Evolutionary conservation across 495 filamentous ascomycete genomes (phyloP), one percentile per base, ranked within the genome.

Genomic region (Neurospora sp.): DNA sequence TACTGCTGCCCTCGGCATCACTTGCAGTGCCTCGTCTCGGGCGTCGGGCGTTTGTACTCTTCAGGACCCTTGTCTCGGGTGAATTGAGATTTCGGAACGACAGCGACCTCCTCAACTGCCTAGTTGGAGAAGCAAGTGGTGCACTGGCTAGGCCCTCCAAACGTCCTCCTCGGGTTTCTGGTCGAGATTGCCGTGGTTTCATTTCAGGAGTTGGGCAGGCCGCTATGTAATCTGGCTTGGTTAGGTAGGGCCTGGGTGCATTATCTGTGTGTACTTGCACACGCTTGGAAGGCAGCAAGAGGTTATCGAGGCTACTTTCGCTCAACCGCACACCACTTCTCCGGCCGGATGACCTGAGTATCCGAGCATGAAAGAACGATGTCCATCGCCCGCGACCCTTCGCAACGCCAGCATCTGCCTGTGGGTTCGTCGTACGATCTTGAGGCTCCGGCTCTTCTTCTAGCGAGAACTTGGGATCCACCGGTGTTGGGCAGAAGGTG

Each of bases 21-120:
- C 76, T 66, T 66, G 54, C 27, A 11, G 78, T 76, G 71, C 82
- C 79, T 70, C 85, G 82, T 77, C 84, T 86, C 35, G 81, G 80
- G 20, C 83, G 82, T 70, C 86, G 80, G 23, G 87, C 75, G 76
- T 86, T 88, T 66, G 86, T 83, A 16, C 82, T 83, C 76, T 81
- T 84, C 12, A 85, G 74, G 70, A 87, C 84, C 87, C 86, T 88
- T 40, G 77, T 84, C 54, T 79, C 79, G 9, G 85, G 83, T 9
- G 86, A 85, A 74, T 81, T 83, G 73, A 88, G 87, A 74, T 87
- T 66, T 18, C 54, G 86, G 83, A 86, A 85, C 44, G 87, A 89
- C 39, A 87, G 79, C 72, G 87, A 87, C 42, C 82, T 82, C 60
- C 83, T 79, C 20, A 85, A 80, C 54, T 76, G 81, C 72, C 82